Base-by-base conservation (phyloP, 306 rosid genomes). In the Corylus americana region DNA sequence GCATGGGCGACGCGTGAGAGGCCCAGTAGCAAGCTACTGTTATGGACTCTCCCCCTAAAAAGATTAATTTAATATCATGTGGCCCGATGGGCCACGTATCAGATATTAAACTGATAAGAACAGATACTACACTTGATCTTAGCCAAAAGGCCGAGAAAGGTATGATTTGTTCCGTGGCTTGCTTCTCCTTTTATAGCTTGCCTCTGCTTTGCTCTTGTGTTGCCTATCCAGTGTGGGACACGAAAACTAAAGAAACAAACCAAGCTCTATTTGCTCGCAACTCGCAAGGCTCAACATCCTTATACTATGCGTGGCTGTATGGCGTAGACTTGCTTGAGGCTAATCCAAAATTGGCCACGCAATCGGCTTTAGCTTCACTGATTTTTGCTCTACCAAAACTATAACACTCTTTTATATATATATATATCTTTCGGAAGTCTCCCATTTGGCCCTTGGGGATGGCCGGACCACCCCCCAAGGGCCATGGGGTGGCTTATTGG, bases 91-190 rank as follows among this genome's bases (percentile, higher is more conserved):
- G 11, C 16, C 37, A 59, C 66, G 66, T 59, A 59, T 59, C 66
- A 10, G 66, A 59, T 59, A 59, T 58, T 58, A 58, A 58, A 58
- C 35, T 58, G 35, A 22, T 58, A 58, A 58, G 35, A 22, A 58
- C 64, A 58, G 64, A 58, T 22, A 58, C 64, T 22, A 58, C 64
- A 58, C 64, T 58, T 67, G 50, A 67, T 67, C 50, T 67, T 67
- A 67, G 71, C 71, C 71, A 16, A 67, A 37, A 67, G 71, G 71
- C 71, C 71, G 71, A 67, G 27, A 37, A 66, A 67, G 71, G 71
- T 39, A 39, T 67, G 14, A 0, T 7, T 3, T 37, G 1, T 0
- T 0, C 0, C 0, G 1, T 1, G 8, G 11, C 27, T 67, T 2
- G 49, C 50, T 67, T 39, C 50, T 9, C 6, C 0, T 9, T 39